phyloP scores from a whole-genome alignment of 1,139 yeast species.

The Zygosaccharomyces sapae region DNA sequence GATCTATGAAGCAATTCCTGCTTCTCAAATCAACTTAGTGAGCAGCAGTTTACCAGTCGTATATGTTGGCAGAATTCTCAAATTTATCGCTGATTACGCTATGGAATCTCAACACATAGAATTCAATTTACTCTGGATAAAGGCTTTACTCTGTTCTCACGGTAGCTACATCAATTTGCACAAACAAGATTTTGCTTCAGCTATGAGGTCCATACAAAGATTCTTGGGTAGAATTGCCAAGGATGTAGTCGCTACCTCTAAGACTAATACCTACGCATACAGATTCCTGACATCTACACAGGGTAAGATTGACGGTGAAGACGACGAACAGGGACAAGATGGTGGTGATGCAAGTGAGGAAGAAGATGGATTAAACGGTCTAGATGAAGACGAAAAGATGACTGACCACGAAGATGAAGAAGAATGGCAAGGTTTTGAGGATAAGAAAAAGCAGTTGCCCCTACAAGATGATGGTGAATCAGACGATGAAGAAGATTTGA shows the following conservation, averaged over 20 bases:
- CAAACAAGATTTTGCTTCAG: slow-evolving; percentile 60
- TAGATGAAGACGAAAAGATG: slow-evolving; percentile 22
- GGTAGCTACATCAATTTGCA: slow-evolving; percentile 68
- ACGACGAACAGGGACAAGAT: slow-evolving; percentile 19
- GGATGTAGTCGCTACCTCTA: slow-evolving; percentile 58
- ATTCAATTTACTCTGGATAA: slow-evolving; percentile 78
- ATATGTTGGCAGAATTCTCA: slow-evolving; percentile 63
- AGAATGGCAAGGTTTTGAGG: slow-evolving; percentile 14
- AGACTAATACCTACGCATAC: slow-evolving; percentile 52
- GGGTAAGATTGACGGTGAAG: slow-evolving; percentile 25
- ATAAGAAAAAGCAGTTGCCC: slow-evolving; percentile 10
- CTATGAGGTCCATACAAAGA: slow-evolving; percentile 69
- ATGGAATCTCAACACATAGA: slow-evolving; percentile 83
- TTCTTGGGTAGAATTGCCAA: slow-evolving; percentile 71
- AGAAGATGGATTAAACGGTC: not conserved
- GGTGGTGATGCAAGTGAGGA: slow-evolving; percentile 26
- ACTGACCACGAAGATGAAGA: slow-evolving; percentile 24
- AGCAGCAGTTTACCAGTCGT: slow-evolving; percentile 67
- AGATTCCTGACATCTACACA: slow-evolving; percentile 42
- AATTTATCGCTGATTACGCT: slow-evolving; percentile 66
- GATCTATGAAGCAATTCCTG: slow-evolving; percentile 73
- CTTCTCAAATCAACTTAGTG: slow-evolving; percentile 64
- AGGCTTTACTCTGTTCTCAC: slow-evolving; percentile 60
- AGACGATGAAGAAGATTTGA: slow-evolving; percentile 20
- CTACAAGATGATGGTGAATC: slow-evolving; percentile 14